phyloP scores from a whole-genome alignment of 257 asterid species.

The Mitragyna speciosa region DNA sequence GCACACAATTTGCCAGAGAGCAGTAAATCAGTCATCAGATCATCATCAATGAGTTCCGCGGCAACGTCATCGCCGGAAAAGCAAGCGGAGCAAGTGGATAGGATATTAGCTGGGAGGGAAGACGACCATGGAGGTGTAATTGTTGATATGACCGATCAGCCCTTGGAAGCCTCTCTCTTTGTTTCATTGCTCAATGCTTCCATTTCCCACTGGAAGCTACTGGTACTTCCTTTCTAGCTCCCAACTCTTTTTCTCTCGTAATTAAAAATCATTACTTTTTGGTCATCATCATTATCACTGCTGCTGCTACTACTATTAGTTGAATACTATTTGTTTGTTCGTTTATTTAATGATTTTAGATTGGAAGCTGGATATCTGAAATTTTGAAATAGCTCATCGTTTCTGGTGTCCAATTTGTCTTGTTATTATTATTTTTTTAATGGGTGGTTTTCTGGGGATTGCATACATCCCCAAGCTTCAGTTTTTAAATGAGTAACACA shows the following conservation, averaged over 20 bases:
- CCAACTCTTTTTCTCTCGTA: too few relatives aligned
- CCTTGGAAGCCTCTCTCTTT: slow-evolving; percentile 59
- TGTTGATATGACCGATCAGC: slow-evolving; percentile 71
- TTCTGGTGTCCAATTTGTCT: too few relatives aligned
- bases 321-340: too few relatives aligned
- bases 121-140: slow-evolving; percentile 77
- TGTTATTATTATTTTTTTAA: too few relatives aligned
- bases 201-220: slow-evolving; percentile 67
- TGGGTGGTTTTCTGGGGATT: too few relatives aligned
- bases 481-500: background rate
- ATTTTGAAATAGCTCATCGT: too few relatives aligned
- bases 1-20: slow-evolving; percentile 9
- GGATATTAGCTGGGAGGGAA: slow-evolving; percentile 51
- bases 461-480: background rate
- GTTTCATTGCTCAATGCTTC: slow-evolving; percentile 68
- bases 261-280: background rate
- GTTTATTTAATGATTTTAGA: too few relatives aligned
- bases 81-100: slow-evolving; percentile 45
- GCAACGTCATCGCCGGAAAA: slow-evolving; percentile 36
- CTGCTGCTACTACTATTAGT: too few relatives aligned
- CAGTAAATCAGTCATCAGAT: slow-evolving; percentile 16
- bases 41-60: slow-evolving; percentile 48
- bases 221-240: slow-evolving; percentile 32
- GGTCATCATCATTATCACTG: too few relatives aligned
- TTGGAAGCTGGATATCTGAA: too few relatives aligned